These are phyloP conservation scores for Lobosporangium transversale DNA, from an alignment of 192 early-diverging fungal species.

Conservation along the genomic window DNA sequence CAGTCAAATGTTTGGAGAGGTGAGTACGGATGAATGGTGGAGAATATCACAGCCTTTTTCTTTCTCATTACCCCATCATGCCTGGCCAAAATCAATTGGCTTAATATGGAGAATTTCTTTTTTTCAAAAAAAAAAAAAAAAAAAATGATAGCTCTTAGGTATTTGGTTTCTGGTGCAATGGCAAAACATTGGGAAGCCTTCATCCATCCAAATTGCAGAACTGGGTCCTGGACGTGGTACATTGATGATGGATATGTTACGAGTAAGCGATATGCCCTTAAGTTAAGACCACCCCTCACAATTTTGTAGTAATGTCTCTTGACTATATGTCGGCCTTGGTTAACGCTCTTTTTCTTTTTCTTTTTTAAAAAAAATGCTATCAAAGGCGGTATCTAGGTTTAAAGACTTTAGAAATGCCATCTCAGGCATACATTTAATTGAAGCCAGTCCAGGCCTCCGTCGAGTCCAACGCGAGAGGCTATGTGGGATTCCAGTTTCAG, in stretches of 20 bases:
- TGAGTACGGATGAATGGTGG: constrained; percentile 22
- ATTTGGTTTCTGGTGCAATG: constrained; percentile 92
- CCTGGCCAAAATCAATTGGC: too few species aligned
- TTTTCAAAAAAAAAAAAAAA: too few species aligned
- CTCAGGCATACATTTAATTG: constrained; percentile 79
- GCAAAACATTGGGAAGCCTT: constrained; percentile 73
- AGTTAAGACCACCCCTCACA: too few species aligned
- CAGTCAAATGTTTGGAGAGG: constrained; percentile 98
- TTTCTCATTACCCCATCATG: neutral
- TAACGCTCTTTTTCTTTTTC: too few species aligned
- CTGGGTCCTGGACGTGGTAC: constrained; percentile 96
- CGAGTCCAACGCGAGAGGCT: constrained; percentile 68
- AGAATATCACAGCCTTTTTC: constrained; percentile 3
- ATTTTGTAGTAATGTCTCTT: too few species aligned
- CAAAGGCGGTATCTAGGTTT: constrained; percentile 76
- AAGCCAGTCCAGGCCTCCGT: constrained; percentile 83
- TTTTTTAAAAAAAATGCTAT: too few species aligned
- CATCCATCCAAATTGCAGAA: constrained; percentile 70
- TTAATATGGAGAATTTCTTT: too few species aligned
- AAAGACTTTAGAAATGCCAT: constrained; percentile 70
- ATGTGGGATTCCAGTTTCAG: constrained; percentile 45
- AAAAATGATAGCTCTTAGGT: constrained; percentile 81
- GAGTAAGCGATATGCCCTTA: constrained; percentile 62
- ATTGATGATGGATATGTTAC: constrained; percentile 90
- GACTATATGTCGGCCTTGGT: too few species aligned